Evolutionary conservation across 768 basidiomycete species (phyloP).

Genomic region (Leccinellum luteum): DNA sequence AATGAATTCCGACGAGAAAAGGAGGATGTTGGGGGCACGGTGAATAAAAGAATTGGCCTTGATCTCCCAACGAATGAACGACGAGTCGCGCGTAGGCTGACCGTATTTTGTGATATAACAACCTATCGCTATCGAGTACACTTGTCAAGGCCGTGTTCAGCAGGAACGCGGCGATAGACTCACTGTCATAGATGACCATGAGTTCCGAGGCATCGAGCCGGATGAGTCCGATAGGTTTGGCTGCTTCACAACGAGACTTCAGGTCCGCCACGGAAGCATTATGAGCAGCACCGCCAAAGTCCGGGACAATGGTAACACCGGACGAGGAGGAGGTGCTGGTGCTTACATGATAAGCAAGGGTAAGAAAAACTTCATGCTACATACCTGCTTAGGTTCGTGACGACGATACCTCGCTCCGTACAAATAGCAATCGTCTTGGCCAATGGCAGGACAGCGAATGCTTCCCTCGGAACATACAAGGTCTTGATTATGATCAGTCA

Average conservation of each 20-base stretch:
- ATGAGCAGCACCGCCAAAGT: constrained; percentile 43
- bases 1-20: constrained; percentile 73
- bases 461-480: constrained; percentile 70
- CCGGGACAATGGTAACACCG: constrained; percentile 52
- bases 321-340: constrained; percentile 43
- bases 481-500: constrained; percentile 38
- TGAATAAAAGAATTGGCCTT: constrained; percentile 60
- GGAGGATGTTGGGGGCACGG: constrained; percentile 61
- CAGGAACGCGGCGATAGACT: constrained; percentile 20
- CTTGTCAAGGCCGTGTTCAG: constrained; percentile 1
- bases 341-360: neutral
- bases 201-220: constrained; percentile 53
- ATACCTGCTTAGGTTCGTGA: constrained; percentile 68
- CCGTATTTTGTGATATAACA: constrained; percentile 76
- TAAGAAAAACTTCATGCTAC: constrained; percentile 17
- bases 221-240: constrained; percentile 67
- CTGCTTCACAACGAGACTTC: constrained; percentile 54
- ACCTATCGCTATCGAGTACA: constrained; percentile 54
- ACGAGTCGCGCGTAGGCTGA: constrained; percentile 53
- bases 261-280: constrained; percentile 47
- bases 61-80: constrained; percentile 78
- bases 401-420: constrained; percentile 60
- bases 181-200: constrained; percentile 74
- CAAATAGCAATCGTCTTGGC: constrained; percentile 64
- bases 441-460: constrained; percentile 56